Percentiles rank a stretch among this genome's conserved stretches.
phyloP scores from a whole-genome alignment of 108 stramenopile genomes.

The Stephanodiscus minutulus region DNA sequence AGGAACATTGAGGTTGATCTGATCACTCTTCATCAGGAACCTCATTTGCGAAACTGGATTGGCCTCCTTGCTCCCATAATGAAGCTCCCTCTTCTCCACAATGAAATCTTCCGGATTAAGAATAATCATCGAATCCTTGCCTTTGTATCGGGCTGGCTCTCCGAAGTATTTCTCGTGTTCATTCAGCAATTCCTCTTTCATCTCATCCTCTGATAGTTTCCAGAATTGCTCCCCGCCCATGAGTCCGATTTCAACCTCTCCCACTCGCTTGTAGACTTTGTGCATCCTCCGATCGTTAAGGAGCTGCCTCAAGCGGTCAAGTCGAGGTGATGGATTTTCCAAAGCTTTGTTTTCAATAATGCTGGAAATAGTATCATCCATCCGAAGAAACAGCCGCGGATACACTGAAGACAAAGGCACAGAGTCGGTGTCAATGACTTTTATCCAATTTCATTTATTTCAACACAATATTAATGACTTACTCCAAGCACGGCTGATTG shows the following conservation, averaged over 20 bases:
- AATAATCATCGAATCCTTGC: neutral
- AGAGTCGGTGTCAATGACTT: neutral
- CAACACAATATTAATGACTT: neutral
- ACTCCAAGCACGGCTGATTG: slow-evolving; percentile 52
- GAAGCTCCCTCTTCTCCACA: slow-evolving; percentile 62
- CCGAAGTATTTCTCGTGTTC: slow-evolving; percentile 16
- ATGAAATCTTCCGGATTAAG: slow-evolving; percentile 65
- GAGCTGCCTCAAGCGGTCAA: slow-evolving; percentile 54
- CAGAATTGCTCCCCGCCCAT: slow-evolving; percentile 28
- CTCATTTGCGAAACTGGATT: slow-evolving; percentile 76
- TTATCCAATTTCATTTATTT: neutral
- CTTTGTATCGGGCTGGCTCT: slow-evolving; percentile 5
- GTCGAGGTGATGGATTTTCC: slow-evolving; percentile 24
- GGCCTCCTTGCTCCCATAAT: slow-evolving; percentile 63
- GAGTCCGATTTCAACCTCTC: slow-evolving; percentile 24
- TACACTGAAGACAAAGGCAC: slow-evolving; percentile 17
- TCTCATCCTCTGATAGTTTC: slow-evolving; percentile 43
- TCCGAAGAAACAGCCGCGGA: slow-evolving; percentile 49
- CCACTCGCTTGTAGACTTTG: slow-evolving; percentile 68
- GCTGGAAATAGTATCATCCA: slow-evolving; percentile 64
- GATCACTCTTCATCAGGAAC: slow-evolving; percentile 60
- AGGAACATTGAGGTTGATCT: slow-evolving; percentile 27
- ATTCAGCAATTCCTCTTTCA: slow-evolving; percentile 41
- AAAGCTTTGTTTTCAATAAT: slow-evolving; percentile 46
- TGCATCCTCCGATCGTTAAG: slow-evolving; percentile 44